phyloP scores from a whole-genome alignment of 2,329 filamentous ascomycete genomes.

The Apiospora arundinis region DNA sequence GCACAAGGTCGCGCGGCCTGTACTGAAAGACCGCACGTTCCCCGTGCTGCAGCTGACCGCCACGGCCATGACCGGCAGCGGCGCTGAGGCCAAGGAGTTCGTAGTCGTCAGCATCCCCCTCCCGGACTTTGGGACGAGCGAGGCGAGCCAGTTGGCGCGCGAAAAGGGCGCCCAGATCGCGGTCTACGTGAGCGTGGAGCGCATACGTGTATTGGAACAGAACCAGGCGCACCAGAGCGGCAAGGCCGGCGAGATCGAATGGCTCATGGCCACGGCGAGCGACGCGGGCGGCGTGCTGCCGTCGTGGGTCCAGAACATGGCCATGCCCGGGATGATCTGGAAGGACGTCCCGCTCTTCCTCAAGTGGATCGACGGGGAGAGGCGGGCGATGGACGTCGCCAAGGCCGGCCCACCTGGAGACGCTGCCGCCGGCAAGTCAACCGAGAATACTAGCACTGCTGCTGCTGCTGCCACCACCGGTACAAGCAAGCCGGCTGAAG shows the following conservation, averaged over 20 bases:
- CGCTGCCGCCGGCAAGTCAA: neutral
- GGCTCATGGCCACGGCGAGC: conserved; percentile 80
- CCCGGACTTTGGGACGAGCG: conserved; percentile 45
- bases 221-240: neutral
- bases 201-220: conserved; percentile 52
- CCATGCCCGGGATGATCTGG: conserved; percentile 66
- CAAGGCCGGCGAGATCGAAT: conserved; percentile 58
- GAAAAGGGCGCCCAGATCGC: conserved; percentile 60
- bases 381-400: conserved; percentile 35
- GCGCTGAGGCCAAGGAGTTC: conserved; percentile 49
- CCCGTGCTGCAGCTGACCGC: conserved; percentile 65
- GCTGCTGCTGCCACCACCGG: neutral
- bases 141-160: conserved; percentile 41
- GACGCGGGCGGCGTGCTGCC: conserved; percentile 74
- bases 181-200: conserved; percentile 70
- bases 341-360: conserved; percentile 77
- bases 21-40: conserved; percentile 70
- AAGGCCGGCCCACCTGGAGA: neutral
- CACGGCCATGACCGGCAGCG: conserved; percentile 30
- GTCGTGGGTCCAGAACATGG: conserved; percentile 68
- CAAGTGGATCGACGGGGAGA: conserved; percentile 61
- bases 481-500: neutral
- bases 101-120: conserved; percentile 64
- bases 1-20: conserved; percentile 63
- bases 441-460: neutral